Conservation (phyloP, 306 rosid species). For the Gastrolobium bilobum region DNA sequence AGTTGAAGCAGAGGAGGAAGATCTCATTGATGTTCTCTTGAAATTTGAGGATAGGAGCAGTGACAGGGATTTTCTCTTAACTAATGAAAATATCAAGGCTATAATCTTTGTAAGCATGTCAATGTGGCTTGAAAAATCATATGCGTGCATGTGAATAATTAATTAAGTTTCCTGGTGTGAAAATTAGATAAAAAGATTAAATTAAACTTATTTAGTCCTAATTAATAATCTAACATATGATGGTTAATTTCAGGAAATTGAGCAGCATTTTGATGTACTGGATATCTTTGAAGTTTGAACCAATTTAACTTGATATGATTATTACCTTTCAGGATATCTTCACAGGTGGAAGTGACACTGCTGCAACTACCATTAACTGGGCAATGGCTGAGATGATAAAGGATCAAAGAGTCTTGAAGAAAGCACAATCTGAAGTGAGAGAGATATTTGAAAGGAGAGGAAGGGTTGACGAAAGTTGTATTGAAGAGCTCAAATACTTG, state of each 20-base stretch:
- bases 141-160: background rate
- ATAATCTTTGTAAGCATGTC: background rate
- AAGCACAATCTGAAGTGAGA: conserved; percentile 35
- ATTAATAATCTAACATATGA: too few relatives aligned
- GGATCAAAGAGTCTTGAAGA: conserved; percentile 33
- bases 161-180: too few relatives aligned
- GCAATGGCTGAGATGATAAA: conserved; percentile 17
- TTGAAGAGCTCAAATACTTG: conserved; percentile 32
- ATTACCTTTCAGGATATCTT: conserved; percentile 22
- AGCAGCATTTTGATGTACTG: background rate
- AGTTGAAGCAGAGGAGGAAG: background rate
- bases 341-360: conserved; percentile 48
- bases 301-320: background rate
- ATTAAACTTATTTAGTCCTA: too few relatives aligned
- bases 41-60: background rate
- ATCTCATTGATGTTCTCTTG: conserved; percentile 5
- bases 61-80: background rate
- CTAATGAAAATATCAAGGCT: background rate
- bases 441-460: background rate
- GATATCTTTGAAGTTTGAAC: background rate
- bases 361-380: conserved; percentile 2
- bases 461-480: background rate
- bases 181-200: too few relatives aligned
- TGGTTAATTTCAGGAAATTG: background rate
- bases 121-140: background rate